Evolutionary conservation across 2,329 filamentous ascomycete species (phyloP).

Genomic region (Microascus cirrosus): DNA sequence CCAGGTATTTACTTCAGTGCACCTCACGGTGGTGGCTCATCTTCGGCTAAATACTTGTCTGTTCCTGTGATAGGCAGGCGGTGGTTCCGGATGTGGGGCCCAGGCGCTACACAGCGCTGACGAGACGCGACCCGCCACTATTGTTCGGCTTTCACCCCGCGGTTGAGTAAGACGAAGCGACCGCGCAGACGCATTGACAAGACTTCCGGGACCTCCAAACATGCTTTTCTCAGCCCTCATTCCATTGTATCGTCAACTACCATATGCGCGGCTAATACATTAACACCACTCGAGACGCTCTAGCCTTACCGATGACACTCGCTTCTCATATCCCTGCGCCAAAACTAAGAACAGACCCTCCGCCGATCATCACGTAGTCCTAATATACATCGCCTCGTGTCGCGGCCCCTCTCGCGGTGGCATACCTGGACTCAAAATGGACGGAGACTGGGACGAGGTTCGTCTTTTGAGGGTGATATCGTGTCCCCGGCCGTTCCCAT

Average conservation of each 20-base stretch:
- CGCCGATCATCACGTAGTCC: not conserved
- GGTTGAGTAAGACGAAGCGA: not conserved
- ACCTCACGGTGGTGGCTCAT: not conserved
- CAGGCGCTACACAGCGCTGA: not conserved
- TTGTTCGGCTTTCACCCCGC: not conserved
- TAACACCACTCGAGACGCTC: not conserved
- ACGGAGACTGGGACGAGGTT: slow-evolving; percentile 60
- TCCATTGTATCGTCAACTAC: not conserved
- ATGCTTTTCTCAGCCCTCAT: not conserved
- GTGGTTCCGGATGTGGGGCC: not conserved
- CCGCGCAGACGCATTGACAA: not conserved
- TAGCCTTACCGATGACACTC: not conserved
- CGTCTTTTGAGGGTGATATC: slow-evolving; percentile 16
- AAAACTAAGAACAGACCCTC: not conserved
- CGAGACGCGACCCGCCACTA: not conserved
- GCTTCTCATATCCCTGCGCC: not conserved
- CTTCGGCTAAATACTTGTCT: not conserved
- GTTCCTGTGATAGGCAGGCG: no score
- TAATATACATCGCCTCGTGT: not conserved
- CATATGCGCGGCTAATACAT: not conserved
- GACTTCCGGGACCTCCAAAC: not conserved
- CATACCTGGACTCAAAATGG: slow-evolving; percentile 29
- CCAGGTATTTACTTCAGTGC: no score
- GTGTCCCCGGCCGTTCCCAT: not conserved
- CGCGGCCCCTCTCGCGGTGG: not conserved